Evolutionary conservation across 768 basidiomycete genomes (phyloP).

Genomic region (Podaxis carcinomalis): DNA sequence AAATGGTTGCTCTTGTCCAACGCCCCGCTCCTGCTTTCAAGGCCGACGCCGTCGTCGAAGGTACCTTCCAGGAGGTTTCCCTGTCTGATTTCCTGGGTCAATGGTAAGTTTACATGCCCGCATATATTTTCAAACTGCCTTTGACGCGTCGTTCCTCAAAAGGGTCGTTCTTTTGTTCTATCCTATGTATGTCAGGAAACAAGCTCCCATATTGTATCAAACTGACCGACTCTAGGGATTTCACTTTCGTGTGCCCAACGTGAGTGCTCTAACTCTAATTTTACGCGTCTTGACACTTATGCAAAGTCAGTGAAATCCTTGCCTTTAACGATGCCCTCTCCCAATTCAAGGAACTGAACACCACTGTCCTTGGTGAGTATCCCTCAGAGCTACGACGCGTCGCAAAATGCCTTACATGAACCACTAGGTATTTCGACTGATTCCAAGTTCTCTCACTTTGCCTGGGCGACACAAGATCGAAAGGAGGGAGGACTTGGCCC

Average conservation of each 20-base stretch:
- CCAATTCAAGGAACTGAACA: constrained; percentile 68
- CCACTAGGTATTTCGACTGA: constrained; percentile 78
- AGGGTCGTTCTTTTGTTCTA: constrained; percentile 97
- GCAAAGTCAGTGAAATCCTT: constrained; percentile 62
- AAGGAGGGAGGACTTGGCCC: constrained; percentile 89
- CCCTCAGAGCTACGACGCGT: background rate
- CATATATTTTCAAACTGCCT: background rate
- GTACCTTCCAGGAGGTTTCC: constrained; percentile 75
- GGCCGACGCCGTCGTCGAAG: constrained; percentile 69
- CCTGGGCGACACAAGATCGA: constrained; percentile 80
- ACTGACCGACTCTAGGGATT: constrained; percentile 48
- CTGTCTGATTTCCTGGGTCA: constrained; percentile 70
- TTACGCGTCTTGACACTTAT: background rate
- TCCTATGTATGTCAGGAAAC: constrained; percentile 65
- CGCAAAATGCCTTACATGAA: background rate
- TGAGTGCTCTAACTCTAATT: constrained; percentile 19
- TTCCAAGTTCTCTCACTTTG: constrained; percentile 83
- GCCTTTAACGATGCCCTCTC: constrained; percentile 89
- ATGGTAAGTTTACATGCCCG: constrained; percentile 52
- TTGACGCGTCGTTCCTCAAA: constrained; percentile 9
- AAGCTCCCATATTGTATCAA: background rate
- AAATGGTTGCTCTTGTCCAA: constrained; percentile 67
- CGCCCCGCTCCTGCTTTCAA: constrained; percentile 82
- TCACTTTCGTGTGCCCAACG: constrained; percentile 92
- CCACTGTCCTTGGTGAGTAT: constrained; percentile 67